Base-by-base conservation (phyloP, 306 rosid genomes). In the Gleditsia sinensis region DNA sequence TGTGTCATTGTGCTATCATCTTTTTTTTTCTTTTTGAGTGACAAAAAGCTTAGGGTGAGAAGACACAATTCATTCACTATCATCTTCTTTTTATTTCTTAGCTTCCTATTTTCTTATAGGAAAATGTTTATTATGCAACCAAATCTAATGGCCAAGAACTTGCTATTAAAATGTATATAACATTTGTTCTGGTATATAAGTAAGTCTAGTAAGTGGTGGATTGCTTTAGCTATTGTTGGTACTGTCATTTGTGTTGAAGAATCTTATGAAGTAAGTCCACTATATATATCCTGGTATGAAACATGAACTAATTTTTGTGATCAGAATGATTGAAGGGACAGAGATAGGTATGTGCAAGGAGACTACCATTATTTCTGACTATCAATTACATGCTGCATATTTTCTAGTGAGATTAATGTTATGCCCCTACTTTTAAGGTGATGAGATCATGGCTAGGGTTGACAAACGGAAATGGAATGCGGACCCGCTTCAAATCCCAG, bases 331-430 rank as follows among this genome's bases (percentile, higher is more conserved):
- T 77, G 69, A 88, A 94, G 97, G 92, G 98, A 91, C 64, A 88
- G 98, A 80, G 97, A 89, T 84, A 81, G 96, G 66, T 91, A 94
- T 57, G 98, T 94, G 33, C 92, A 94, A 91, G 98, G 98, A 65
- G 96, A 94, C 80, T 85, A 78, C 58, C 91, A 94, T 62, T 94
- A n/a, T n/a, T n/a, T n/a, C n/a, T n/a, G n/a, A n/a, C n/a, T n/a
- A n/a, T n/a, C n/a, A n/a, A n/a, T n/a, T n/a, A n/a, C n/a, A n/a
- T n/a, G n/a, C n/a, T n/a, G n/a, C n/a, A n/a, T n/a, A n/a, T n/a
- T n/a, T n/a, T n/a, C n/a, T n/a, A n/a, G n/a, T n/a, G n/a, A n/a
- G n/a, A n/a, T n/a, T n/a, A n/a, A n/a, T n/a, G n/a, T n/a, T n/a
- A n/a, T n/a, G n/a, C n/a, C n/a, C n/a, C n/a, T n/a, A n/a, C n/a